Conservation (phyloP, 768 basidiomycete genomes). For the Mycena belliarum region DNA sequence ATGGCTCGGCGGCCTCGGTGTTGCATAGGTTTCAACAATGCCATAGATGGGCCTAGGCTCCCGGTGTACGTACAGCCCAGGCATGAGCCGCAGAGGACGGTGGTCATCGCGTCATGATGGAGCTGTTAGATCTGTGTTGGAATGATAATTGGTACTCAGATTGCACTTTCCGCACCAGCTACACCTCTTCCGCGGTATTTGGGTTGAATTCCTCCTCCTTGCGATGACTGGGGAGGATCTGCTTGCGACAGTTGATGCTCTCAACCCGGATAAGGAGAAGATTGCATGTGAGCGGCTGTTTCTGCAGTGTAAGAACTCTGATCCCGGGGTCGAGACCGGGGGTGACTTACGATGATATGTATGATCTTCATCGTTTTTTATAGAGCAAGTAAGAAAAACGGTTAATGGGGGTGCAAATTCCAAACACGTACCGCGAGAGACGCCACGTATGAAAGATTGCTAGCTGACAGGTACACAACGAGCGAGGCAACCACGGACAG, state of each 20-base stretch:
- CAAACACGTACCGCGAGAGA: constrained; percentile 1
- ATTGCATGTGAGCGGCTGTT: constrained; percentile 16
- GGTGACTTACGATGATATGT: neutral
- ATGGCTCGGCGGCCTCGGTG: too few relatives aligned
- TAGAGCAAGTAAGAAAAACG: neutral
- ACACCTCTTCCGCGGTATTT: neutral
- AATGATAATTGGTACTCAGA: too few relatives aligned
- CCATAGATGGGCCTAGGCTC: too few relatives aligned
- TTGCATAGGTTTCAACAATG: too few relatives aligned
- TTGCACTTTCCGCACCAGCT: neutral
- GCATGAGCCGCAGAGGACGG: too few relatives aligned
- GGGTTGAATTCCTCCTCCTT: neutral
- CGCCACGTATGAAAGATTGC: constrained; percentile 7
- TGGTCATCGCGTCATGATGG: too few relatives aligned
- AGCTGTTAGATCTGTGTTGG: too few relatives aligned
- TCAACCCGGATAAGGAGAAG: constrained; percentile 8
- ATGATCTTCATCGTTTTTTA: neutral
- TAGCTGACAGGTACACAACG: constrained; percentile 2
- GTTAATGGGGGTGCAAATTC: neutral
- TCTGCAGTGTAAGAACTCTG: neutral
- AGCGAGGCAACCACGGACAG: constrained; percentile 7
- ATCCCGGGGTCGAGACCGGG: neutral
- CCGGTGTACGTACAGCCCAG: too few relatives aligned
- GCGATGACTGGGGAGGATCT: neutral
- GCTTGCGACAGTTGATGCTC: neutral